Conservation (phyloP, 108 stramenopile genomes). For the Cyclotella cryptica region DNA sequence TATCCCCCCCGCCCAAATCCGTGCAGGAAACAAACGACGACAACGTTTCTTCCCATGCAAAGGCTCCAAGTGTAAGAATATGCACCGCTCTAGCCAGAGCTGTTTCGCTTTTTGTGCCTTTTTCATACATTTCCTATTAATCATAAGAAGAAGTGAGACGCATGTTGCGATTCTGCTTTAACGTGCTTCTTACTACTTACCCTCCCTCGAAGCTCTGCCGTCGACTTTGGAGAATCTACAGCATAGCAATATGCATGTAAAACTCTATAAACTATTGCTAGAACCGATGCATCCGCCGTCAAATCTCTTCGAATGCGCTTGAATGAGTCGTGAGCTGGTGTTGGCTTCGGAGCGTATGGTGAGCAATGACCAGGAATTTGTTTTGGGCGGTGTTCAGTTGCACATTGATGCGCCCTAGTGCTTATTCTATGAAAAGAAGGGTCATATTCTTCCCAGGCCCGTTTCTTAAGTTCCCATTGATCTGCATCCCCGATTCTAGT, state of each 20-base stretch:
- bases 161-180: background rate
- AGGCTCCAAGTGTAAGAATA: constrained; percentile 80
- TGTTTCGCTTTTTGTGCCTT: constrained; percentile 75
- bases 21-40: constrained; percentile 63
- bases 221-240: constrained; percentile 24
- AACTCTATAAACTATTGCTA: constrained; percentile 71
- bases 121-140: constrained; percentile 62
- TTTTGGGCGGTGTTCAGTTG: constrained; percentile 76
- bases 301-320: constrained; percentile 71
- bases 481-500: constrained; percentile 69
- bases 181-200: background rate
- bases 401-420: constrained; percentile 71
- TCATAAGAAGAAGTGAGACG: background rate
- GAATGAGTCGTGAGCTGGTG: constrained; percentile 66
- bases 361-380: constrained; percentile 17
- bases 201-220: constrained; percentile 50
- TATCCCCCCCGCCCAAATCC: constrained; percentile 64
- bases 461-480: constrained; percentile 72
- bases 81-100: constrained; percentile 80
- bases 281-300: constrained; percentile 66
- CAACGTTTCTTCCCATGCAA: constrained; percentile 69
- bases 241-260: constrained; percentile 77
- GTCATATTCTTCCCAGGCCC: constrained; percentile 83
- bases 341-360: constrained; percentile 72
- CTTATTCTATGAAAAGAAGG: constrained; percentile 83